Evolutionary conservation across 192 early-diverging fungal genomes (phyloP).

Genomic region (Oehlia diaphana): DNA sequence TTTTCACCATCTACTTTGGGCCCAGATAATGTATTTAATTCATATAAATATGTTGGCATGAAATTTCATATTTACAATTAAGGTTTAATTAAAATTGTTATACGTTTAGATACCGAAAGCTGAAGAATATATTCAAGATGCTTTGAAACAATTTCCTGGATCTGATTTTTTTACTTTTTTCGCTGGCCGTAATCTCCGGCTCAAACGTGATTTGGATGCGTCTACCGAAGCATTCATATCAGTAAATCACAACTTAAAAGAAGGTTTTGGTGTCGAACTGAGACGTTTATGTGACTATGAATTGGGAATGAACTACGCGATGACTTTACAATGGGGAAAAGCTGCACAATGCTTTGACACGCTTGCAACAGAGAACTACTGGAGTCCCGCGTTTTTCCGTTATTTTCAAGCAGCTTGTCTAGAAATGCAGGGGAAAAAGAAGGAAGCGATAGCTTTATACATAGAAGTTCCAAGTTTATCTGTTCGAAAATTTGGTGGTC

Average conservation of each 20-base stretch:
- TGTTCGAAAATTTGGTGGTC: slow-evolving; percentile 45
- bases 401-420: slow-evolving; percentile 46
- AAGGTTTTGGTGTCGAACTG: slow-evolving; percentile 41
- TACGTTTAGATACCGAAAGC: slow-evolving; percentile 33
- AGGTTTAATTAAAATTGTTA: not conserved
- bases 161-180: slow-evolving; percentile 55
- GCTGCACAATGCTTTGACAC: slow-evolving; percentile 40
- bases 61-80: slow-evolving; percentile 11
- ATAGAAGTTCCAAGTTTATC: slow-evolving; percentile 46
- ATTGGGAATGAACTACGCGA: slow-evolving; percentile 47
- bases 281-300: slow-evolving; percentile 46
- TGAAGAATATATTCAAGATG: slow-evolving; percentile 46
- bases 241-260: slow-evolving; percentile 36
- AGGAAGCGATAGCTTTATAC: slow-evolving; percentile 72
- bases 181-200: slow-evolving; percentile 45
- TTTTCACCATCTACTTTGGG: slow-evolving; percentile 50
- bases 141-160: slow-evolving; percentile 44
- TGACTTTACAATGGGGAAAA: slow-evolving; percentile 44
- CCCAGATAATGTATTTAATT: slow-evolving; percentile 34
- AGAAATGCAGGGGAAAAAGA: slow-evolving; percentile 58
- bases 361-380: slow-evolving; percentile 45
- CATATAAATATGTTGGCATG: not conserved
- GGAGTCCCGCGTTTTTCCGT: slow-evolving; percentile 47
- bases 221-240: slow-evolving; percentile 46
- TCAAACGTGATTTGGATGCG: slow-evolving; percentile 47